Percentiles rank a stretch among this genome's conserved stretches.
Evolutionary conservation across 371 early-diverging fungal species (phyloP).

Genomic region (Rhizopus arrhizus): DNA sequence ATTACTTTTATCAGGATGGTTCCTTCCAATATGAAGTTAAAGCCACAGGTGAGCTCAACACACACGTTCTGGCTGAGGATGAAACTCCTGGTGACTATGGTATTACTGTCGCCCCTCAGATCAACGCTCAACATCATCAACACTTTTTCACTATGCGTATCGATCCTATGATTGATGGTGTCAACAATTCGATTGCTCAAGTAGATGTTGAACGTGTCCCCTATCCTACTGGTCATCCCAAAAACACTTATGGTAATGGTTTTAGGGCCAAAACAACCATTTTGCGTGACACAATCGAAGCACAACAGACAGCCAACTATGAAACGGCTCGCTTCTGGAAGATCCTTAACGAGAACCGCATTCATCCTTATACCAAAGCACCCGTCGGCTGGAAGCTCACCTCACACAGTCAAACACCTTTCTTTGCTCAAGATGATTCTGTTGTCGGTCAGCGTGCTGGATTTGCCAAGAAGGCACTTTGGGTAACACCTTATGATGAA

Average conservation of each 20-base stretch:
- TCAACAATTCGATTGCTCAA: slow-evolving; percentile 45
- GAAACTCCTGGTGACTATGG: slow-evolving; percentile 51
- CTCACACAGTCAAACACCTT: slow-evolving; percentile 39
- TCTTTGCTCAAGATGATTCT: slow-evolving; percentile 49
- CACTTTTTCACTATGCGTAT: slow-evolving; percentile 61
- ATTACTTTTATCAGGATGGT: slow-evolving; percentile 61
- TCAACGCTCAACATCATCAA: slow-evolving; percentile 58
- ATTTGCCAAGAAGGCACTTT: slow-evolving; percentile 53
- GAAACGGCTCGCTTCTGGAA: slow-evolving; percentile 53
- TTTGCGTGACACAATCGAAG: slow-evolving; percentile 46
- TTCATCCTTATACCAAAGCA: slow-evolving; percentile 47
- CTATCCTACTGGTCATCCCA: slow-evolving; percentile 51
- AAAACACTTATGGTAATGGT: slow-evolving; percentile 49
- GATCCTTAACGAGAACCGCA: slow-evolving; percentile 45
- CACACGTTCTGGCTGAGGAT: slow-evolving; percentile 55
- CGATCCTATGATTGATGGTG: slow-evolving; percentile 59
- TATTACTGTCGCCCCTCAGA: slow-evolving; percentile 53
- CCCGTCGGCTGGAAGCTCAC: slow-evolving; percentile 55
- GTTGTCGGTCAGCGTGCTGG: slow-evolving; percentile 53
- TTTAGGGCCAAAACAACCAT: slow-evolving; percentile 37
- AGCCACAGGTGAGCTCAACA: slow-evolving; percentile 58
- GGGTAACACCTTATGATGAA: slow-evolving; percentile 58
- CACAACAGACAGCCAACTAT: slow-evolving; percentile 30
- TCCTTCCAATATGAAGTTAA: slow-evolving; percentile 61
- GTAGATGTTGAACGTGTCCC: slow-evolving; percentile 37